phyloP scores from a whole-genome alignment of 2,329 filamentous ascomycete species.

The Trichoderma cornu-damae region DNA sequence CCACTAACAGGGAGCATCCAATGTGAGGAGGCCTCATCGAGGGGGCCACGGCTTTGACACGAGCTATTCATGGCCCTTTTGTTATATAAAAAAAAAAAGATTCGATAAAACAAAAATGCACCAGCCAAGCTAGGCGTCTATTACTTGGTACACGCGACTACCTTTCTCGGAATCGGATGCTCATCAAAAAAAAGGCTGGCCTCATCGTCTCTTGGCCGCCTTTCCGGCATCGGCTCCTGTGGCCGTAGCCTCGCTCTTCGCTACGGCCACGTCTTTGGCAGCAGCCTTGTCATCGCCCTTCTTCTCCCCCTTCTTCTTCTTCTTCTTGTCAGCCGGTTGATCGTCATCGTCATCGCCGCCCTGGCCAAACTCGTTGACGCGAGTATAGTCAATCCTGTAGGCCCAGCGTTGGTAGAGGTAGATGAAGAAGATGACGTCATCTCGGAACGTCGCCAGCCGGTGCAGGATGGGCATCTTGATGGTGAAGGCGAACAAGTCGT shows the following conservation, averaged over 20 bases:
- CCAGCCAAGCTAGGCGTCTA: background rate
- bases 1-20: background rate
- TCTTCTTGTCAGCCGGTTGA: slow-evolving; percentile 36
- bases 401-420: slow-evolving; percentile 93
- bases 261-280: slow-evolving; percentile 33
- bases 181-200: too few relatives aligned
- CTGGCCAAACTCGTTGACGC: slow-evolving; percentile 97
- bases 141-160: background rate
- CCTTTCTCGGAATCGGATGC: too few relatives aligned
- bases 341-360: slow-evolving; percentile 90
- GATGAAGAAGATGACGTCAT: slow-evolving; percentile 97
- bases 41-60: background rate
- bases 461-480: slow-evolving; percentile 99
- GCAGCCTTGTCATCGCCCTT: slow-evolving; percentile 36
- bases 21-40: slow-evolving; percentile 6
- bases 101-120: too few relatives aligned
- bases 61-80: background rate
- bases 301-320: background rate
- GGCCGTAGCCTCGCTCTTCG: slow-evolving; percentile 40
- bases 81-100: too few relatives aligned
- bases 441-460: slow-evolving; percentile 82
- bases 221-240: slow-evolving; percentile 47
- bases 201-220: slow-evolving; percentile 40
- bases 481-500: slow-evolving; percentile 96
- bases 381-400: slow-evolving; percentile 84